These are phyloP conservation scores for Angophora floribunda DNA, from an alignment of 345 rosid species.

Conservation along the genomic window DNA sequence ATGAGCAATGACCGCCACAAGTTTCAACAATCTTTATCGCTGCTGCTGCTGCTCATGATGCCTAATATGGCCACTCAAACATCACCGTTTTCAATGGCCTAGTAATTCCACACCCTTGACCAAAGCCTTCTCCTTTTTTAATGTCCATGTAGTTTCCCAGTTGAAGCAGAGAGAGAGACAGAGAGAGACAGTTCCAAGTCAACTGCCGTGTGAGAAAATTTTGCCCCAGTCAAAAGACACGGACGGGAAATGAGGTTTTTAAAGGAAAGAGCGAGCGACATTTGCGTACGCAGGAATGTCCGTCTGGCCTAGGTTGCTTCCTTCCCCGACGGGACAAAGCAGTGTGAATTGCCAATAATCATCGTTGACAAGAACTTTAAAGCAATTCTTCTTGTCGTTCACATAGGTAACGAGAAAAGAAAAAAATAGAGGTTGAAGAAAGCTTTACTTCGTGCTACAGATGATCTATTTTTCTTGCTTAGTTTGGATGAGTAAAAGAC, in stretches of 20 bases:
- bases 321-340: neutral
- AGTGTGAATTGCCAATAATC: neutral
- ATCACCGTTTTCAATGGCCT: neutral
- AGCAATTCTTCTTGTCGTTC: neutral
- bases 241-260: neutral
- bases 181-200: neutral
- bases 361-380: neutral
- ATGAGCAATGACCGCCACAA: neutral
- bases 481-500: neutral
- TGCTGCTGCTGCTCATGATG: neutral
- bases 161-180: neutral
- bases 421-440: neutral
- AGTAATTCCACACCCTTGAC: neutral
- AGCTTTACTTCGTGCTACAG: neutral
- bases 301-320: neutral
- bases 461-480: neutral
- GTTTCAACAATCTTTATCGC: neutral
- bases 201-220: neutral
- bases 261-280: neutral
- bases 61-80: neutral
- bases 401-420: neutral
- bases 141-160: neutral
- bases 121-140: neutral
- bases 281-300: neutral
- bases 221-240: neutral